phyloP scores from a whole-genome alignment of 164 flowering plant species.

The Amborella trichopoda region DNA sequence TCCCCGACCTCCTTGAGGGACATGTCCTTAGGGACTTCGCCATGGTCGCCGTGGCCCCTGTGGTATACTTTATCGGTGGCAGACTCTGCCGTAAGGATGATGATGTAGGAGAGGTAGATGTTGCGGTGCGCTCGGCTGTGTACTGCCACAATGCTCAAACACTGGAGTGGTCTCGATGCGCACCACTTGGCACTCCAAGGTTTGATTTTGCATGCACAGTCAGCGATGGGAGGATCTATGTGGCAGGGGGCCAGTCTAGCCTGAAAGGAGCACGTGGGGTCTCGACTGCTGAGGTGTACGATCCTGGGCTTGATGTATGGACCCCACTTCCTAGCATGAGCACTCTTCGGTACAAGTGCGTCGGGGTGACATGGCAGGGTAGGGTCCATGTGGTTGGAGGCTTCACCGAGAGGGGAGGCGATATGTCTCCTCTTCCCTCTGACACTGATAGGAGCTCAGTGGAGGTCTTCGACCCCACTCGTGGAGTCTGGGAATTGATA shows the following conservation, averaged over 20 bases:
- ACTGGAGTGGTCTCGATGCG: conserved; percentile 26
- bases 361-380: conserved; percentile 48
- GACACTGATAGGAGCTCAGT: conserved; percentile 37
- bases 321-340: conserved; percentile 29
- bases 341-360: conserved; percentile 41
- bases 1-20: conserved; percentile 24
- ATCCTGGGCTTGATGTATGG: conserved; percentile 29
- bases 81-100: conserved; percentile 18
- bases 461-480: conserved; percentile 29
- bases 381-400: conserved; percentile 50
- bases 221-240: conserved; percentile 34
- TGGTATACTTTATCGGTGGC: conserved; percentile 41
- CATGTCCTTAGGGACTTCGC: conserved; percentile 39
- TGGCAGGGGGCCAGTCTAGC: conserved; percentile 42
- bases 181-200: conserved; percentile 25
- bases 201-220: conserved; percentile 42
- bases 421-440: conserved; percentile 7
- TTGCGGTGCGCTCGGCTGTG: conserved; percentile 17
- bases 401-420: conserved; percentile 26
- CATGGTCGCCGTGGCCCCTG: conserved; percentile 30
- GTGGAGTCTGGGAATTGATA: conserved; percentile 29
- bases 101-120: conserved; percentile 9
- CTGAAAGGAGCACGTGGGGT: conserved; percentile 24
- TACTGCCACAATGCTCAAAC: conserved; percentile 16
- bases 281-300: conserved; percentile 35